Evolutionary conservation across 2,329 filamentous ascomycete species (phyloP).

Genomic region (Xylaria sp.): DNA sequence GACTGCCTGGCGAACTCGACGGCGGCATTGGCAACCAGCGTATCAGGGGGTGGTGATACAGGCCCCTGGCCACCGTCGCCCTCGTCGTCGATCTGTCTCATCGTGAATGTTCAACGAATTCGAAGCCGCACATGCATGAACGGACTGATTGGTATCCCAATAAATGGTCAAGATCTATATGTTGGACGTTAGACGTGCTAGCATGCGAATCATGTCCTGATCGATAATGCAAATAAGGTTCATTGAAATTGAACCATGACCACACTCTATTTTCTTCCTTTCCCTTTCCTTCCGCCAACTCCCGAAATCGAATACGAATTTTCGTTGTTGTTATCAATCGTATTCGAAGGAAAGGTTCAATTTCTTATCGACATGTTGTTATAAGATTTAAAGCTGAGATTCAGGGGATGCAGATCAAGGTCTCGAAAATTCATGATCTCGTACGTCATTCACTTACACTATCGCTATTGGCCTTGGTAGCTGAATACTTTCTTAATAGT

Average conservation of each 20-base stretch:
- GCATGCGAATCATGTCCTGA: slow-evolving; percentile 25
- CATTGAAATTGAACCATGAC: slow-evolving; percentile 2
- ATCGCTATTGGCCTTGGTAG: too few relatives aligned
- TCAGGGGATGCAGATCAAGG: too few relatives aligned
- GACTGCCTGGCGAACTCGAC: slow-evolving; percentile 71
- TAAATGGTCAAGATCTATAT: background rate
- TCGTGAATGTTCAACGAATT: slow-evolving; percentile 20
- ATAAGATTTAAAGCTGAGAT: too few relatives aligned
- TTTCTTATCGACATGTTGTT: too few relatives aligned
- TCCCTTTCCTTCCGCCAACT: background rate
- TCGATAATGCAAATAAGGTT: background rate
- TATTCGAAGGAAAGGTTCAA: too few relatives aligned
- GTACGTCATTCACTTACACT: too few relatives aligned
- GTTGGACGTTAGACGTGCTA: background rate
- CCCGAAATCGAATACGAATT: too few relatives aligned
- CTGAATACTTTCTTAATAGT: too few relatives aligned
- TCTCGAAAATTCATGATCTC: too few relatives aligned
- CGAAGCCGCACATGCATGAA: background rate
- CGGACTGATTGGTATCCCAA: background rate
- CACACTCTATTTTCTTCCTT: background rate
- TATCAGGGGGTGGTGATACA: slow-evolving; percentile 39
- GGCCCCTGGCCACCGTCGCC: slow-evolving; percentile 34
- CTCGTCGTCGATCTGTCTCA: slow-evolving; percentile 37
- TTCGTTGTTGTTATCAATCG: background rate
- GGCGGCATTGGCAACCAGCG: slow-evolving; percentile 55